phyloP scores from a whole-genome alignment of 164 flowering plant genomes.

The Nymphaea colorata region DNA sequence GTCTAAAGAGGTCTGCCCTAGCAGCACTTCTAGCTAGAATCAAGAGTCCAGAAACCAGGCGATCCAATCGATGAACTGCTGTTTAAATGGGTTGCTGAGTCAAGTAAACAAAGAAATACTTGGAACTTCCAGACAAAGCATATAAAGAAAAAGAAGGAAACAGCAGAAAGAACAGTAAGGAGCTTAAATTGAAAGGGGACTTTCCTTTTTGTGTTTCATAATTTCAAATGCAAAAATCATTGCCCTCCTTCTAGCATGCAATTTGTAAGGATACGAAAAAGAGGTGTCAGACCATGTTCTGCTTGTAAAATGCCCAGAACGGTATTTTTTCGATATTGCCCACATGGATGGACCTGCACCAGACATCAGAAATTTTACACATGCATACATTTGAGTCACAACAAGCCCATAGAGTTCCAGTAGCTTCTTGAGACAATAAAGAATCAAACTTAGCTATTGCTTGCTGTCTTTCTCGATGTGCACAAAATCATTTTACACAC shows the following conservation, averaged over 20 bases:
- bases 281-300: slow-evolving; percentile 75
- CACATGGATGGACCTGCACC: slow-evolving; percentile 93
- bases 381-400: too few relatives aligned
- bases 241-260: neutral
- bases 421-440: too few relatives aligned
- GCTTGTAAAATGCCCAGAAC: slow-evolving; percentile 91
- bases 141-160: neutral
- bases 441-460: too few relatives aligned
- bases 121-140: slow-evolving; percentile 1
- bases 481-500: too few relatives aligned
- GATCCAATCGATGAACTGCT: slow-evolving; percentile 95
- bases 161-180: neutral
- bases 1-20: slow-evolving; percentile 75
- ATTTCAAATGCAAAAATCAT: neutral
- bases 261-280: slow-evolving; percentile 76
- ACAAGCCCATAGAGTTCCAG: too few relatives aligned
- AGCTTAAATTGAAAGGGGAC: too few relatives aligned
- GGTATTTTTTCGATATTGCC: slow-evolving; percentile 97
- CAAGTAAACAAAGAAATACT: slow-evolving; percentile 17
- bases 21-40: slow-evolving; percentile 81
- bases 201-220: too few relatives aligned
- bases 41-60: slow-evolving; percentile 92
- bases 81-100: slow-evolving; percentile 10
- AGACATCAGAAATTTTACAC: slow-evolving; percentile 1
- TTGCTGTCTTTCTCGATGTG: too few relatives aligned